Percentiles rank a stretch among this genome's conserved stretches.
Conservation (phyloP, 2,329 filamentous ascomycete species). For the Ophiosphaerella narmari region DNA sequence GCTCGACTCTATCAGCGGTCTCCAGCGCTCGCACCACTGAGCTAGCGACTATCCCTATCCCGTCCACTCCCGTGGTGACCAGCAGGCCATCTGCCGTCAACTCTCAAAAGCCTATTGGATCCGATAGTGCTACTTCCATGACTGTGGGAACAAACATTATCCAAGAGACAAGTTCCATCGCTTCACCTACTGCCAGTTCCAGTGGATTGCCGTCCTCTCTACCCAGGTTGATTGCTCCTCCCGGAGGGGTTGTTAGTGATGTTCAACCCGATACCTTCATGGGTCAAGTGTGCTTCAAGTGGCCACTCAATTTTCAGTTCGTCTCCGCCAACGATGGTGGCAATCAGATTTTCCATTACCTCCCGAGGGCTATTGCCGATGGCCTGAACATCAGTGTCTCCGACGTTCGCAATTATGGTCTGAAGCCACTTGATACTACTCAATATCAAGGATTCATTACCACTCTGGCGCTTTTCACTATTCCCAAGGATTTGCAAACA, state of each 20-base stretch:
- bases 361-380: slow-evolving; percentile 72
- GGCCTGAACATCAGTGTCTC: slow-evolving; percentile 58
- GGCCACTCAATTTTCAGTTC: slow-evolving; percentile 81
- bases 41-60: slow-evolving; percentile 17
- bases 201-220: slow-evolving; percentile 67
- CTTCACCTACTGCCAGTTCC: slow-evolving; percentile 49
- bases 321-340: slow-evolving; percentile 74
- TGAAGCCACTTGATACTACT: slow-evolving; percentile 78
- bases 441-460: slow-evolving; percentile 75
- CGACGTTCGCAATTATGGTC: slow-evolving; percentile 68
- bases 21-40: slow-evolving; percentile 6
- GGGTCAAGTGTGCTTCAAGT: slow-evolving; percentile 85
- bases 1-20: slow-evolving; percentile 1
- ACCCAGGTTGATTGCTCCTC: slow-evolving; percentile 76
- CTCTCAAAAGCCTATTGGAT: slow-evolving; percentile 54
- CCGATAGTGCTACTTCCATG: slow-evolving; percentile 50
- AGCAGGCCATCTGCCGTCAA: slow-evolving; percentile 35
- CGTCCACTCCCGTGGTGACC: slow-evolving; percentile 5
- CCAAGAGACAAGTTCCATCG: slow-evolving; percentile 56
- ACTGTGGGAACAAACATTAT: slow-evolving; percentile 67
- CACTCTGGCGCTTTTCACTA: slow-evolving; percentile 66
- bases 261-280: slow-evolving; percentile 68
- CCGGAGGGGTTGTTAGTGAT: slow-evolving; percentile 57
- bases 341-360: slow-evolving; percentile 79
- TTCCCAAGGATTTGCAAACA: slow-evolving; percentile 53